Percentiles rank a stretch among this genome's conserved stretches.
Evolutionary conservation across 441 rosid species (phyloP).

Genomic region (Arabidopsis lyrata): DNA sequence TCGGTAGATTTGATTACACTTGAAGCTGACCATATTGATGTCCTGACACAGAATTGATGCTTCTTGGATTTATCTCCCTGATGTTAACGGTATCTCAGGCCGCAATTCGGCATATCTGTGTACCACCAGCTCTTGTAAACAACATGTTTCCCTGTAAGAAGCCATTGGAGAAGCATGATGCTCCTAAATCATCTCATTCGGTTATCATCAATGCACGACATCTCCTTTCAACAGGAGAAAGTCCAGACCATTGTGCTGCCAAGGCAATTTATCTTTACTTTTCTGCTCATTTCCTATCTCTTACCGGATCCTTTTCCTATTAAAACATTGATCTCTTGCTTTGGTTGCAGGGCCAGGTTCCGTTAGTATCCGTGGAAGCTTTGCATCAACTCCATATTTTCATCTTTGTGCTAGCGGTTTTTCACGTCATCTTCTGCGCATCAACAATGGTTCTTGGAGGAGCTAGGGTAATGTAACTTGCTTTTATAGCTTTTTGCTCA

Average conservation of each 20-base stretch:
- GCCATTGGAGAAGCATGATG: slow-evolving; percentile 32
- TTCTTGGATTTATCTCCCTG: slow-evolving; percentile 86
- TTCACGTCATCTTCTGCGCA: slow-evolving; percentile 81
- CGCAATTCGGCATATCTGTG: slow-evolving; percentile 60
- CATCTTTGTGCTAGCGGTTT: slow-evolving; percentile 82
- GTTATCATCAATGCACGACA: slow-evolving; percentile 45
- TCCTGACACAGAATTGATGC: slow-evolving; percentile 85
- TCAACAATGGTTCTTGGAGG: slow-evolving; percentile 85
- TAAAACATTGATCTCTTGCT: slow-evolving; percentile 4
- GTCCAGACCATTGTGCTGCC: slow-evolving; percentile 42
- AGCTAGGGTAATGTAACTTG: slow-evolving; percentile 59
- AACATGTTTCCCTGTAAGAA: slow-evolving; percentile 78
- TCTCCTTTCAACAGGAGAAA: slow-evolving; percentile 49
- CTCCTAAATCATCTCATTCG: slow-evolving; percentile 42
- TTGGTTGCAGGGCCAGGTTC: slow-evolving; percentile 65
- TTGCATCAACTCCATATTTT: slow-evolving; percentile 90
- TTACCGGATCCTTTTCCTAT: neutral
- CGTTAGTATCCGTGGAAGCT: slow-evolving; percentile 77
- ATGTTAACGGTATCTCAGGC: slow-evolving; percentile 72
- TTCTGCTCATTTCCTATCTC: neutral
- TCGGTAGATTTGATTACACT: slow-evolving; percentile 21
- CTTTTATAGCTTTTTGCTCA: slow-evolving; percentile 13
- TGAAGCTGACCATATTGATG: slow-evolving; percentile 26
- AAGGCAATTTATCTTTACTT: slow-evolving; percentile 41
- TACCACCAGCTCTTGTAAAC: slow-evolving; percentile 49